Conservation (phyloP, 2,329 filamentous ascomycete species). For the Lecanicillium sp. region DNA sequence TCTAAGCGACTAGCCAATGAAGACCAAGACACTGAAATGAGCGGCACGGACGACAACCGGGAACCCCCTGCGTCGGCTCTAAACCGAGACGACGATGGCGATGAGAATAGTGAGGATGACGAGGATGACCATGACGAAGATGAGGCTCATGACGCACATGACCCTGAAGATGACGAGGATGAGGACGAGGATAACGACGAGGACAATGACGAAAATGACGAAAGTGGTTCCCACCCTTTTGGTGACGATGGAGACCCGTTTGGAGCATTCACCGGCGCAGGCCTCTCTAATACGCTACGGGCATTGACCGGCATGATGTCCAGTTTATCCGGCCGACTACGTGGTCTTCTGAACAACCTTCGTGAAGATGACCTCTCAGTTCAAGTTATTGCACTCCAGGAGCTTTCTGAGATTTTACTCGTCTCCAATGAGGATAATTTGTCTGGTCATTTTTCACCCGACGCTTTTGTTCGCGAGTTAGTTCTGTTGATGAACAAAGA, state of each 20-base stretch:
- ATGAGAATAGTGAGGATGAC: conserved; percentile 10
- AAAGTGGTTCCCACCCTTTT: conserved; percentile 50
- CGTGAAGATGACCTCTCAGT: conserved; percentile 80
- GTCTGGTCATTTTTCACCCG: conserved; percentile 88
- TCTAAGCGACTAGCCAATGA: conserved; percentile 47
- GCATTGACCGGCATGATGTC: conserved; percentile 90
- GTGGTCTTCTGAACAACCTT: conserved; percentile 68
- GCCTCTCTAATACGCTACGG: conserved; percentile 72
- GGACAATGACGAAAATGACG: conserved; percentile 34
- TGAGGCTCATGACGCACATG: conserved; percentile 8
- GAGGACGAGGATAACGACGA: conserved; percentile 26
- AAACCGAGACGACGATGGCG: conserved; percentile 14
- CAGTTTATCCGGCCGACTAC: conserved; percentile 69
- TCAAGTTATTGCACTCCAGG: conserved; percentile 86
- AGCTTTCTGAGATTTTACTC: conserved; percentile 85
- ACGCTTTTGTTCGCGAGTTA: conserved; percentile 91
- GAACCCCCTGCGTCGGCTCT: conserved; percentile 34
- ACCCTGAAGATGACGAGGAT: conserved; percentile 26
- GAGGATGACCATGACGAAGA: not conserved
- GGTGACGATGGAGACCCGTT: conserved; percentile 59
- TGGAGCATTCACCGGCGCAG: conserved; percentile 60
- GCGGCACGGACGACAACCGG: conserved; percentile 53
- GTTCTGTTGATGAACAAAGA: conserved; percentile 89
- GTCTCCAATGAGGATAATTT: conserved; percentile 96
- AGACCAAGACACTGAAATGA: conserved; percentile 64